Conservation (phyloP, 2,329 filamentous ascomycete species). For the Arachnomyces sp. region DNA sequence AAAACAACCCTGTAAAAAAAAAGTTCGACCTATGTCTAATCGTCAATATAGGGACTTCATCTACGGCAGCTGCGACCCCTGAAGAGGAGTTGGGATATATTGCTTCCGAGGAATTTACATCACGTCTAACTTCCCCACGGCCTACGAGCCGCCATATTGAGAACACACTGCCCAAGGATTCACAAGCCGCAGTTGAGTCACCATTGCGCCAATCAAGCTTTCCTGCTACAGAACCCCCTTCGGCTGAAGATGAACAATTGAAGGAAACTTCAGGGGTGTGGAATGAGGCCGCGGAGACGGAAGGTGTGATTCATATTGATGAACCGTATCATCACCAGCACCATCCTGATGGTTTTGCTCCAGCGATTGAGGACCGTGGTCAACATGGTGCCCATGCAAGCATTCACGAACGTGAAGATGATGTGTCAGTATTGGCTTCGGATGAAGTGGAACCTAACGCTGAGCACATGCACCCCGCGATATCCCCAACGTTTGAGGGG, state of each 20-base stretch:
- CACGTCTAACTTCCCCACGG: slow-evolving; percentile 61
- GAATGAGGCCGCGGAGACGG: slow-evolving; percentile 22
- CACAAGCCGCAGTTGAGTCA: slow-evolving; percentile 42
- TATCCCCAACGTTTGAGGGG: slow-evolving; percentile 63
- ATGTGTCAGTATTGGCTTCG: slow-evolving; percentile 74
- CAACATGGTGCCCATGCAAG: slow-evolving; percentile 36
- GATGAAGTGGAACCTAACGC: slow-evolving; percentile 70
- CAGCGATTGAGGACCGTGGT: slow-evolving; percentile 45
- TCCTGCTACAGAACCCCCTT: slow-evolving; percentile 39
- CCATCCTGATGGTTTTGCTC: slow-evolving; percentile 43
- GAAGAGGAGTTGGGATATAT: slow-evolving; percentile 86
- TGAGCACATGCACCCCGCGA: slow-evolving; percentile 66
- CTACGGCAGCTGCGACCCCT: slow-evolving; percentile 62
- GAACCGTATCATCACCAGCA: slow-evolving; percentile 45
- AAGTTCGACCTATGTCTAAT: slow-evolving; percentile 10
- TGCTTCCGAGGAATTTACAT: slow-evolving; percentile 74
- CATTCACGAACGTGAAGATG: slow-evolving; percentile 44
- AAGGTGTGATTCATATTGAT: slow-evolving; percentile 64
- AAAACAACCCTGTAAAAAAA: slow-evolving; percentile 6
- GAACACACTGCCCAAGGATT: slow-evolving; percentile 31
- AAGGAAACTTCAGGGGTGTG: slow-evolving; percentile 10
- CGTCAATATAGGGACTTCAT: slow-evolving; percentile 50
- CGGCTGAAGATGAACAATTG: slow-evolving; percentile 41
- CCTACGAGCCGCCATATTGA: slow-evolving; percentile 29
- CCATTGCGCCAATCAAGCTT: slow-evolving; percentile 44